These are phyloP conservation scores for Alternaria brassicae DNA, from an alignment of 2,329 filamentous ascomycete species.

Conservation along the genomic window DNA sequence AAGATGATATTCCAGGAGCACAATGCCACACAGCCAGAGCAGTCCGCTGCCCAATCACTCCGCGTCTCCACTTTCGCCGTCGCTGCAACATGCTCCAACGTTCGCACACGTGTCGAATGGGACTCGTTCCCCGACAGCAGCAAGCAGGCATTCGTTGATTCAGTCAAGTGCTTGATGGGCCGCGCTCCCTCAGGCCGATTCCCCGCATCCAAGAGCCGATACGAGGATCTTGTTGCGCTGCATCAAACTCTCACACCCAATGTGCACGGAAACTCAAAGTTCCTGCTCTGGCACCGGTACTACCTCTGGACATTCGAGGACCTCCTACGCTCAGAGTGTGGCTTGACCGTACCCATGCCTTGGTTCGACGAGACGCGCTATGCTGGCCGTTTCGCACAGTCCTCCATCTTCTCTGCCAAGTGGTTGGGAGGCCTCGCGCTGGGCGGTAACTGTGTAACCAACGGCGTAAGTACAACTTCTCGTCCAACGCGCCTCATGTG, in stretches of 20 bases:
- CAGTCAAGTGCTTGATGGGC: conserved; percentile 41
- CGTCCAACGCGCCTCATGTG: background rate
- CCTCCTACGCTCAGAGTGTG: conserved; percentile 53
- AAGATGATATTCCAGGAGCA: conserved; percentile 7
- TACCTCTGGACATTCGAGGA: conserved; percentile 53
- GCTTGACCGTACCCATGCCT: conserved; percentile 50
- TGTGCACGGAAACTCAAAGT: conserved; percentile 46
- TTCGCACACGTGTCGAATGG: conserved; percentile 44
- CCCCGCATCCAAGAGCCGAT: conserved; percentile 35
- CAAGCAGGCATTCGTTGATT: conserved; percentile 36
- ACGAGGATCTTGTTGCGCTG: conserved; percentile 46
- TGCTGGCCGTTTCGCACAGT: conserved; percentile 38
- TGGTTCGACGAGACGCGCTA: conserved; percentile 49
- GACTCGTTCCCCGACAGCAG: conserved; percentile 34
- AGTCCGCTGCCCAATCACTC: background rate
- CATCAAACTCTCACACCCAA: conserved; percentile 45
- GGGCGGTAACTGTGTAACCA: conserved; percentile 38
- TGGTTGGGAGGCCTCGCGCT: conserved; percentile 39
- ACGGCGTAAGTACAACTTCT: conserved; percentile 39
- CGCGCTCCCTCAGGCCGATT: conserved; percentile 35
- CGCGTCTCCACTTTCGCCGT: background rate
- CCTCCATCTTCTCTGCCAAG: conserved; percentile 39
- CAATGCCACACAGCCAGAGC: background rate
- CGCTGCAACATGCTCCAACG: conserved; percentile 34
- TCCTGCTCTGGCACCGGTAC: conserved; percentile 56